Evolutionary conservation across 108 stramenopile species (phyloP), one percentile per base, ranked within the genome.

Genomic region (Discostella stelligeroides): DNA sequence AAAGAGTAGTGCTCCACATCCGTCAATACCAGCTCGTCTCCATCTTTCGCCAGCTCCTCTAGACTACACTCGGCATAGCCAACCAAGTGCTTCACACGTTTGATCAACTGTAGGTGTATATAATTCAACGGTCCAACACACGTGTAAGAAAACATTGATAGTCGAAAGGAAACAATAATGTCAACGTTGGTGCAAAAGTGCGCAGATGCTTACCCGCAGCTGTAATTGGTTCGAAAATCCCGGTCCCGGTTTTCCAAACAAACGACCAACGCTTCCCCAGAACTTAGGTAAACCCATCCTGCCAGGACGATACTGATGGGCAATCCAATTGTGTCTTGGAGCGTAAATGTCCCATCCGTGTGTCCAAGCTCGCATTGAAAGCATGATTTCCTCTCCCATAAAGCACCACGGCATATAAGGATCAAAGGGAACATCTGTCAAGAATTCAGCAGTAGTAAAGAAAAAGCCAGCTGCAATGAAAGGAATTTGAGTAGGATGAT

Each of bases 301-400:
- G 12, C 92, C 90, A 9, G 94, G 86, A 18, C 92, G 74, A 68
- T 98, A 98, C 63, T 92, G 88, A 80, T 98, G 98, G n/a, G 86
- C 87, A 62, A 97, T 86, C 66, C 93, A 80, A 81, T 94, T 95
- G 39, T 75, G 69, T n/a, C 90, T 72, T 0, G 98, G 98, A 21
- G 94, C 89, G 80, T 92, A 98, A 9, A 98, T 94, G 79, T 96
- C 88, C 84, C 92, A 98, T 18, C 96, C 97, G 60, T 74, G 65
- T 7, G 96, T 98, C 93, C 93, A 97, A 0, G 89, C 81, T 39
- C 97, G 78, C 72, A 89, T 87, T 18, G 78, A 83, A 4, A 97
- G 63, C 51, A 86, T 75, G 66, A 98, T 97, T 74, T 98, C 98
- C 77, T 98, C 98, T 25, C 98, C 98, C 98, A 98, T 98, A 80